These are phyloP conservation scores for Fusarium sp. DNA, from an alignment of 2,329 filamentous ascomycete species.

Conservation along the genomic window DNA sequence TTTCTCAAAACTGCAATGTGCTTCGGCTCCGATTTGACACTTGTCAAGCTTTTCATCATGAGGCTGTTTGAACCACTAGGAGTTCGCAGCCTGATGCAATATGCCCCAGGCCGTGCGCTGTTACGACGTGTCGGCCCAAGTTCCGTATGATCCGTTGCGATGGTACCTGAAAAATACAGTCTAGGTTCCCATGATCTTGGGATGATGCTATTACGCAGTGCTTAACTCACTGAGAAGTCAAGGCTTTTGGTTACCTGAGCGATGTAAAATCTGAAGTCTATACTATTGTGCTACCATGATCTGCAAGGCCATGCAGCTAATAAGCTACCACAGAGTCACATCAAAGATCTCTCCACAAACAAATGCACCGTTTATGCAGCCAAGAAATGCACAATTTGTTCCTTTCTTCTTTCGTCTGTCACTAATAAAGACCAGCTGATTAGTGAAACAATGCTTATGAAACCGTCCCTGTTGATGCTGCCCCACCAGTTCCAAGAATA, in stretches of 20 bases:
- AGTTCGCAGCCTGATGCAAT: constrained; percentile 3
- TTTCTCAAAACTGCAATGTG: neutral
- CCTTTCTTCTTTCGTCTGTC: neutral
- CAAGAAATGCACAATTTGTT: neutral
- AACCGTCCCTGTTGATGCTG: neutral
- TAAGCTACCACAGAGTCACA: neutral
- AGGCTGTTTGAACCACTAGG: neutral
- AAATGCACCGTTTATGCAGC: constrained; percentile 12
- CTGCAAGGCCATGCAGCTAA: neutral
- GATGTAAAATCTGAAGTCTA: neutral
- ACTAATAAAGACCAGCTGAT: neutral
- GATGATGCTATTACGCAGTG: neutral
- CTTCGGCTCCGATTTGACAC: constrained; percentile 6
- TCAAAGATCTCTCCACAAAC: neutral
- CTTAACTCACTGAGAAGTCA: neutral
- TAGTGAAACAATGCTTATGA: neutral
- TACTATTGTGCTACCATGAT: neutral
- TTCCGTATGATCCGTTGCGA: constrained; percentile 11
- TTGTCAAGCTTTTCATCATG: neutral
- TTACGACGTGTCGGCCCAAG: constrained; percentile 2
- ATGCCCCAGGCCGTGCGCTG: constrained; percentile 8
- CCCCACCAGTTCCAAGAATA: neutral
- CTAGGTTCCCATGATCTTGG: constrained; percentile 5
- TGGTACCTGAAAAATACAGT: constrained; percentile 7
- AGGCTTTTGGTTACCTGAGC: neutral